phyloP scores from a whole-genome alignment of 257 asterid genomes.

The Cynanchum wilfordii region DNA sequence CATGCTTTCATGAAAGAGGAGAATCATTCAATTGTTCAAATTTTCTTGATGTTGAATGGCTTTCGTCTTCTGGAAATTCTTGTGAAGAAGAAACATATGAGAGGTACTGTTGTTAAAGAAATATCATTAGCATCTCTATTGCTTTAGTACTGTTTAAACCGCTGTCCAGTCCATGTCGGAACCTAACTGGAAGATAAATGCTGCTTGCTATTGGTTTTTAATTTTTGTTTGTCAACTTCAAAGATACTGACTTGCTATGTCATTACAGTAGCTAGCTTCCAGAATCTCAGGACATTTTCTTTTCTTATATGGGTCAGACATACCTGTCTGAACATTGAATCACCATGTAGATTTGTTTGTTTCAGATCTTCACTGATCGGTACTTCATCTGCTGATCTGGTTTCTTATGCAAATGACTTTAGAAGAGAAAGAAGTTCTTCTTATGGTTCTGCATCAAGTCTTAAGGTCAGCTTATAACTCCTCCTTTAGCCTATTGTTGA shows the following conservation, averaged over 20 bases:
- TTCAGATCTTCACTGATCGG: slow-evolving; percentile 61
- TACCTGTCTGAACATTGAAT: slow-evolving; percentile 11
- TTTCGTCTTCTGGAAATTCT: slow-evolving; percentile 89
- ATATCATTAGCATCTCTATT: background rate
- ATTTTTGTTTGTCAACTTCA: background rate
- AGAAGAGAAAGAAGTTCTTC: slow-evolving; percentile 39
- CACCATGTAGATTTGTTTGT: slow-evolving; percentile 10
- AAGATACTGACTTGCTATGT: background rate
- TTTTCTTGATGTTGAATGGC: slow-evolving; percentile 70
- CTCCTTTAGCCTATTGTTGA: background rate
- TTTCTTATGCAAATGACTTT: slow-evolving; percentile 36
- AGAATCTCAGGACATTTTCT: background rate
- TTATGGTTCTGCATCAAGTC: slow-evolving; percentile 35
- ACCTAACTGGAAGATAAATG: too few relatives aligned
- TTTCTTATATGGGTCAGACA: background rate
- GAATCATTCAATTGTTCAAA: slow-evolving; percentile 61
- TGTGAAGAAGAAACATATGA: slow-evolving; percentile 80
- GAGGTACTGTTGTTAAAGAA: slow-evolving; percentile 38
- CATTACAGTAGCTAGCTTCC: background rate
- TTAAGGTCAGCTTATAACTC: slow-evolving; percentile 47
- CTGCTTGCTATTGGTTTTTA: background rate
- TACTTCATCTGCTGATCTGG: slow-evolving; percentile 36
- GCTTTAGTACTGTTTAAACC: background rate
- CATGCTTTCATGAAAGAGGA: slow-evolving; percentile 34
- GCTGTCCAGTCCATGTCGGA: background rate